Conservation (phyloP, 1,139 yeast species). For the Blastobotrys arbuscula region DNA sequence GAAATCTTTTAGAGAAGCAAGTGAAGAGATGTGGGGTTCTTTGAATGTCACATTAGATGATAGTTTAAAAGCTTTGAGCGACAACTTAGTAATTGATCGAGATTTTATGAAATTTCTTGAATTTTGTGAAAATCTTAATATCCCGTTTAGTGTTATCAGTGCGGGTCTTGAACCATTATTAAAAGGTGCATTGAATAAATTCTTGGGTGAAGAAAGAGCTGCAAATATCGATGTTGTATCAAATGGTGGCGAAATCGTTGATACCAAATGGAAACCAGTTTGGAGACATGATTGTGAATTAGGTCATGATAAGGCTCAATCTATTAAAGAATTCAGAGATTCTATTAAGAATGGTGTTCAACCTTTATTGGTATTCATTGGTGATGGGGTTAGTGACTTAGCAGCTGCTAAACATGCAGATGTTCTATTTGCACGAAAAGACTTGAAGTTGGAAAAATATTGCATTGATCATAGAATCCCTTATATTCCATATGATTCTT, state of each 20-base stretch:
- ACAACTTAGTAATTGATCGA: conserved; percentile 52
- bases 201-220: conserved; percentile 53
- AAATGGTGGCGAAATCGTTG: conserved; percentile 46
- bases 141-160: conserved; percentile 58
- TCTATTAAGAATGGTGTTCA: conserved; percentile 15
- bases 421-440: conserved; percentile 40
- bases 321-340: conserved; percentile 25
- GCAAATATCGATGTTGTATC: conserved; percentile 54
- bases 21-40: conserved; percentile 43
- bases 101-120: conserved; percentile 54
- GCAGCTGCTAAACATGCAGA: conserved; percentile 44
- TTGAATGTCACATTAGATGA: conserved; percentile 43
- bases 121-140: conserved; percentile 45
- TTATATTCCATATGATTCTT: conserved; percentile 40
- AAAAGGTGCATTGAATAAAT: conserved; percentile 50
- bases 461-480: conserved; percentile 39
- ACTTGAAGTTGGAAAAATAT: conserved; percentile 39
- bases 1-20: conserved; percentile 38
- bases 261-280: conserved; percentile 48
- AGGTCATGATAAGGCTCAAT: conserved; percentile 63
- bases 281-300: conserved; percentile 57
- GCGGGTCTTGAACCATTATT: conserved; percentile 66
- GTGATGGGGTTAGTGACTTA: conserved; percentile 43
- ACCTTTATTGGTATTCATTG: conserved; percentile 39
- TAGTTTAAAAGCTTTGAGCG: conserved; percentile 49